Percentiles rank a stretch among this genome's conserved stretches.
These are phyloP conservation scores for Suillus spraguei DNA, from an alignment of 768 basidiomycete genomes.

Conservation along the genomic window DNA sequence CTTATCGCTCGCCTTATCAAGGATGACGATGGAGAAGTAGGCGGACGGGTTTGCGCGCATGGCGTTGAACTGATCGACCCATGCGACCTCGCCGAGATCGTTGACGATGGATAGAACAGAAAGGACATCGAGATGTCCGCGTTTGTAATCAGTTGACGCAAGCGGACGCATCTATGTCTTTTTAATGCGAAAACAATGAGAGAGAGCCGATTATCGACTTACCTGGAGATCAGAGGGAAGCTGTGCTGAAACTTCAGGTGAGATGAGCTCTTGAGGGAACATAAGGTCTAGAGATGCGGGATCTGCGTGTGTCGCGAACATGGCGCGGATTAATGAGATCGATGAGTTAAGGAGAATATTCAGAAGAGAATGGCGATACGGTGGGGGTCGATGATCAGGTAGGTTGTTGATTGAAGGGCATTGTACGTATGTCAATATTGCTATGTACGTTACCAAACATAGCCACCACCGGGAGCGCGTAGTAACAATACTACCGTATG, in stretches of 20 bases:
- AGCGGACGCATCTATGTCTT: conserved; percentile 83
- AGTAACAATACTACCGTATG: no score
- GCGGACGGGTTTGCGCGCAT: conserved; percentile 58
- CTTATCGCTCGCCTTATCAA: conserved; percentile 70
- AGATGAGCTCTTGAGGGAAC: conserved; percentile 74
- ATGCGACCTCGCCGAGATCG: conserved; percentile 66
- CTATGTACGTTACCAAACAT: conserved; percentile 1
- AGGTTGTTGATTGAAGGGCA: conserved; percentile 8
- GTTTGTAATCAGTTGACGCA: conserved; percentile 77
- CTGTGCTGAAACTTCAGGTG: conserved; percentile 56
- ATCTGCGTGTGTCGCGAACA: conserved; percentile 49
- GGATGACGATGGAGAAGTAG: conserved; percentile 86
- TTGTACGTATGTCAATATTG: conserved; percentile 4
- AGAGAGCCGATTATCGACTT: conserved; percentile 29
- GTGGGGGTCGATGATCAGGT: background rate
- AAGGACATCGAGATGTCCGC: conserved; percentile 86
- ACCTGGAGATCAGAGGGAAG: conserved; percentile 73
- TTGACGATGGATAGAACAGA: conserved; percentile 69
- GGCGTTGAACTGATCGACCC: conserved; percentile 67
- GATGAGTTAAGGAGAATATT: conserved; percentile 10
- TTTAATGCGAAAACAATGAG: background rate
- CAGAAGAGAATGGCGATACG: conserved; percentile 13
- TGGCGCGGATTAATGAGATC: conserved; percentile 12
- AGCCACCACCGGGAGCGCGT: background rate
- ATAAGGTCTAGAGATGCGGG: conserved; percentile 67